Conservation (phyloP, 1,284 basidiomycete species). For the Tylopilus orsonianus region DNA sequence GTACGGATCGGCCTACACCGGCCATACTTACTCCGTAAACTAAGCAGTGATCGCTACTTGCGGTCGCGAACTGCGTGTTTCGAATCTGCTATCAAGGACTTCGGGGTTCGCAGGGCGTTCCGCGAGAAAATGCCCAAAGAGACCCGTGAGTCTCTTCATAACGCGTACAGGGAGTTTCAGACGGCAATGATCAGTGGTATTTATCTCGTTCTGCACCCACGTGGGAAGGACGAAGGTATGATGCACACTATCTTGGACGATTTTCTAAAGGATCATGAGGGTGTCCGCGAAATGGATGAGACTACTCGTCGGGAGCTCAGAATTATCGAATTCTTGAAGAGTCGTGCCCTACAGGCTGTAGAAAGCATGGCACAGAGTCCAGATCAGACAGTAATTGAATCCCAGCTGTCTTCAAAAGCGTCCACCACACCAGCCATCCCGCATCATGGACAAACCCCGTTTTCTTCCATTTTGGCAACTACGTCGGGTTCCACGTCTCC, state of each 20-base stretch:
- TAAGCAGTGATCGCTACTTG: conserved; percentile 72
- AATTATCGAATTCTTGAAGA: conserved; percentile 77
- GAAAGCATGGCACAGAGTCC: conserved; percentile 32
- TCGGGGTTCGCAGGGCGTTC: conserved; percentile 67
- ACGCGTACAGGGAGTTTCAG: conserved; percentile 82
- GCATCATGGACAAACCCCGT: conserved; percentile 33
- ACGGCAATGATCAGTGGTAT: conserved; percentile 85
- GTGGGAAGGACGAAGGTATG: conserved; percentile 59
- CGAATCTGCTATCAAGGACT: conserved; percentile 77
- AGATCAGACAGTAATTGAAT: conserved; percentile 24
- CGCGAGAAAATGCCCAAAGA: conserved; percentile 59
- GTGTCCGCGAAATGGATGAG: conserved; percentile 69
- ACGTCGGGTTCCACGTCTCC: conserved; percentile 30
- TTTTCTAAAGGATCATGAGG: conserved; percentile 74
- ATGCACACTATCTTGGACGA: conserved; percentile 79
- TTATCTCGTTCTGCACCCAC: conserved; percentile 75
- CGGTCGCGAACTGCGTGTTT: conserved; percentile 77
- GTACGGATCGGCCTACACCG: conserved; percentile 77
- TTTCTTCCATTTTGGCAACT: conserved; percentile 39
- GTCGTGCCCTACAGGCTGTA: conserved; percentile 56
- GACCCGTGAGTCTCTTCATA: conserved; percentile 66
- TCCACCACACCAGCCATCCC: conserved; percentile 28
- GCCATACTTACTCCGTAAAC: conserved; percentile 73
- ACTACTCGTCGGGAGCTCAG: conserved; percentile 78
- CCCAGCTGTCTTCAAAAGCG: conserved; percentile 52